These are phyloP conservation scores for Euphrasia arctica DNA, from an alignment of 305 asterid species.

Conservation along the genomic window DNA sequence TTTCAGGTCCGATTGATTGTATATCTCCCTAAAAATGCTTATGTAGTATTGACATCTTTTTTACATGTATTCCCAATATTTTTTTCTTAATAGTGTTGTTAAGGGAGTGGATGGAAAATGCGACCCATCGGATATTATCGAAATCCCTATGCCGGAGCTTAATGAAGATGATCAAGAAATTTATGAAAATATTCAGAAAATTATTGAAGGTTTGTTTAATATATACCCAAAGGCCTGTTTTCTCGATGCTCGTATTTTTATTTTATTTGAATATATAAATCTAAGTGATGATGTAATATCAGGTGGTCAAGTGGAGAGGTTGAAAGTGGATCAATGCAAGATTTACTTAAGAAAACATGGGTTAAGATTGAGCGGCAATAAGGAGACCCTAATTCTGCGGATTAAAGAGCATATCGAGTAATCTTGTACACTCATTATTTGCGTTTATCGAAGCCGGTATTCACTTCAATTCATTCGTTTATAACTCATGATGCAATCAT, in stretches of 20 bases:
- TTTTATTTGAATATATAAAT: background rate
- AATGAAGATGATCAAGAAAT: slow-evolving; percentile 48
- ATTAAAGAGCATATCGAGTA: slow-evolving; percentile 83
- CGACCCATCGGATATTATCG: slow-evolving; percentile 28
- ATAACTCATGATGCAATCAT: background rate
- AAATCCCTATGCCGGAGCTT: slow-evolving; percentile 33
- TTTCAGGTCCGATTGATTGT: background rate
- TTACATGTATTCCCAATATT: too few species aligned
- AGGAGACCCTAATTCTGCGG: slow-evolving; percentile 57
- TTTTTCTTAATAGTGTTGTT: slow-evolving; percentile 24
- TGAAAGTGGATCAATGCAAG: slow-evolving; percentile 87
- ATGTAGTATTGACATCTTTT: background rate
- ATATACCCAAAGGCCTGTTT: background rate
- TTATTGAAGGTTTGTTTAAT: slow-evolving; percentile 48
- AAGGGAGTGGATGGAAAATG: slow-evolving; percentile 28
- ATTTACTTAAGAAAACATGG: slow-evolving; percentile 75
- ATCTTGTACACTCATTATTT: background rate
- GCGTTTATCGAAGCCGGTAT: background rate
- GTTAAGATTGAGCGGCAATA: slow-evolving; percentile 78
- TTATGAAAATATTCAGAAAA: slow-evolving; percentile 44
- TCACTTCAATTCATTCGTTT: slow-evolving; percentile 16
- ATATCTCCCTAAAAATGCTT: background rate
- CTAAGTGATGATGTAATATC: slow-evolving; percentile 7
- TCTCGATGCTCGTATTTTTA: background rate
- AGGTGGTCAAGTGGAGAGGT: slow-evolving; percentile 58